Evolutionary conservation across 2,329 filamentous ascomycete genomes (phyloP).

Genomic region (Chaetomium sp.): DNA sequence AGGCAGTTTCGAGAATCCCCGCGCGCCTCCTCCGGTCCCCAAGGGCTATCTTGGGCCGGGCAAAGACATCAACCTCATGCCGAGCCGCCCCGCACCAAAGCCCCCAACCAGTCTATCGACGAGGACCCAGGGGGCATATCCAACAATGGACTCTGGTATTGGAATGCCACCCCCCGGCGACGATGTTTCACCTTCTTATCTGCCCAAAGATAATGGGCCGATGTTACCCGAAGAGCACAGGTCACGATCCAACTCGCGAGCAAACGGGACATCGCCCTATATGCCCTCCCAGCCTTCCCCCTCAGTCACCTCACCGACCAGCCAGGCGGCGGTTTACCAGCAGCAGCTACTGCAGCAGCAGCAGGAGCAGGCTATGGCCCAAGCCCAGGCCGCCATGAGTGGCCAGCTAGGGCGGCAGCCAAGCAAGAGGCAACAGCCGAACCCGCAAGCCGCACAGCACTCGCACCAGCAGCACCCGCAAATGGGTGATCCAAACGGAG

Average conservation of each 20-base stretch:
- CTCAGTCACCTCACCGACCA: slow-evolving; percentile 27
- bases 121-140: slow-evolving; percentile 49
- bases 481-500: slow-evolving; percentile 31
- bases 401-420: slow-evolving; percentile 64
- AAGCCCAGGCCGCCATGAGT: slow-evolving; percentile 70
- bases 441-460: slow-evolving; percentile 48
- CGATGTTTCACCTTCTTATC: slow-evolving; percentile 43
- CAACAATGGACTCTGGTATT: slow-evolving; percentile 57
- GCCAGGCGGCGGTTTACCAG: slow-evolving; percentile 47
- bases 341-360: slow-evolving; percentile 69
- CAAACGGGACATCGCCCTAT: slow-evolving; percentile 47
- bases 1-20: slow-evolving; percentile 95
- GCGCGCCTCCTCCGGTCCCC: slow-evolving; percentile 86
- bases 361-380: slow-evolving; percentile 76
- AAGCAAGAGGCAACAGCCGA: slow-evolving; percentile 59
- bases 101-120: slow-evolving; percentile 63
- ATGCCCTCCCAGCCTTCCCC: slow-evolving; percentile 39
- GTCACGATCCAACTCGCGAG: slow-evolving; percentile 62
- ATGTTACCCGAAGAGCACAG: slow-evolving; percentile 62
- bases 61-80: slow-evolving; percentile 60
- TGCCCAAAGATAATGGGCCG: slow-evolving; percentile 48
- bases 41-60: slow-evolving; percentile 41
- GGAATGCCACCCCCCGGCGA: slow-evolving; percentile 53
- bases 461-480: slow-evolving; percentile 31
- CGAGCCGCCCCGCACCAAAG: slow-evolving; percentile 78